These are phyloP conservation scores for Bifiguratus adelaidae DNA, from an alignment of 192 early-diverging fungal species.

Conservation along the genomic window DNA sequence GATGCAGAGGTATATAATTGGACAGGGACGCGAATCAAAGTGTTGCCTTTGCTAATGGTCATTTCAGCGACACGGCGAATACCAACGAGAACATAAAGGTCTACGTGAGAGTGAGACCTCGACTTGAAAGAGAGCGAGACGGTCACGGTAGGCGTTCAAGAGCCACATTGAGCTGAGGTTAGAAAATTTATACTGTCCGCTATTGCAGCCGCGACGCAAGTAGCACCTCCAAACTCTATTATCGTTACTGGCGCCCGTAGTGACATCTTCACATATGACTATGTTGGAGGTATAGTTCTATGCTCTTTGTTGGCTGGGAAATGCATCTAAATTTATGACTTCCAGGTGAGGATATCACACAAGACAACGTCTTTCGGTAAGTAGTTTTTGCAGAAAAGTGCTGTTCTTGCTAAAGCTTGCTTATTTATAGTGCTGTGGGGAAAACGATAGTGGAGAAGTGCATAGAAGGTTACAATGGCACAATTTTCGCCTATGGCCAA, in stretches of 20 bases:
- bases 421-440: too few relatives aligned
- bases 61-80: too few relatives aligned
- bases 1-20: too few relatives aligned
- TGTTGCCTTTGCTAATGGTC: too few relatives aligned
- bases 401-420: not conserved
- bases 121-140: slow-evolving; percentile 28
- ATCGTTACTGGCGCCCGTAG: slow-evolving; percentile 36
- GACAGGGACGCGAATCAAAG: too few relatives aligned
- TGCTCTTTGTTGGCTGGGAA: too few relatives aligned
- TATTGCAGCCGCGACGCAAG: slow-evolving; percentile 23
- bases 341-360: slow-evolving; percentile 32
- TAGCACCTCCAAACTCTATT: slow-evolving; percentile 26
- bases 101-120: slow-evolving; percentile 43
- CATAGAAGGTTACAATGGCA: slow-evolving; percentile 64
- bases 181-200: slow-evolving; percentile 3
- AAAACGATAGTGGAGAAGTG: slow-evolving; percentile 51
- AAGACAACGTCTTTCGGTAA: slow-evolving; percentile 32
- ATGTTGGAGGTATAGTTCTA: slow-evolving; percentile 47
- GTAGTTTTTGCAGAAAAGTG: not conserved
- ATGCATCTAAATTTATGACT: too few relatives aligned
- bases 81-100: slow-evolving; percentile 41
- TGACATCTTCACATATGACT: slow-evolving; percentile 58
- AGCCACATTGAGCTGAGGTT: not conserved
- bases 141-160: slow-evolving; percentile 9
- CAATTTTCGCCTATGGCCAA: slow-evolving; percentile 67